A percentile compares a stretch with the other conserved stretches of the same genome.
phyloP scores from a whole-genome alignment of 2,329 filamentous ascomycete genomes.

The Epichloe typhina region DNA sequence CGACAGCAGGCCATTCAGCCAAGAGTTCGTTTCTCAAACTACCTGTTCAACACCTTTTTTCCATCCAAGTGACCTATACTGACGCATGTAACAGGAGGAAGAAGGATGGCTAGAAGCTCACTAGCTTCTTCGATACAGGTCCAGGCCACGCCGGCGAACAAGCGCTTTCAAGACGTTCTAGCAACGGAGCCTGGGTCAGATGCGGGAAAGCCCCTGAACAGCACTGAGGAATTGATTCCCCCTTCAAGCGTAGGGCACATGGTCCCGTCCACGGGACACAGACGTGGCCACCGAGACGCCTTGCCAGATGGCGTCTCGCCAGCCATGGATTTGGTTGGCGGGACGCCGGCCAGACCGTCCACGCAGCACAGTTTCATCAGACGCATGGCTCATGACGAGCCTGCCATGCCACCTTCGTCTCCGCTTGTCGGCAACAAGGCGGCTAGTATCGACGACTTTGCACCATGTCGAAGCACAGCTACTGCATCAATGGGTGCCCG shows the following conservation, averaged over 20 bases:
- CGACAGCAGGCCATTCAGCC: conserved; percentile 29
- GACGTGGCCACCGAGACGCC: conserved; percentile 17
- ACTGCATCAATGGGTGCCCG: conserved; percentile 10
- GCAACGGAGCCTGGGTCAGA: conserved; percentile 16
- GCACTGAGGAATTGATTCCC: conserved; percentile 21
- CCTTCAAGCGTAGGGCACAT: conserved; percentile 25
- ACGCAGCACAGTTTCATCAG: conserved; percentile 16
- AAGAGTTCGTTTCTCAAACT: conserved; percentile 31
- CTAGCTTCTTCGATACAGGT: conserved; percentile 31
- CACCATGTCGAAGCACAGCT: conserved; percentile 7
- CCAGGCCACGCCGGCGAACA: conserved; percentile 44
- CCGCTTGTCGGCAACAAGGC: conserved; percentile 18
- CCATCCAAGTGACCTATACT: conserved; percentile 11
- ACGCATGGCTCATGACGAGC: conserved; percentile 14
- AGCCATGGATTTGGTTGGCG: conserved; percentile 16
- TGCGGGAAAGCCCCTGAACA: conserved; percentile 10
- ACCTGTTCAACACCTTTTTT: background rate
- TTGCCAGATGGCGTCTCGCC: conserved; percentile 19
- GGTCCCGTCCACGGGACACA: conserved; percentile 28
- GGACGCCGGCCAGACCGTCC: conserved; percentile 18
- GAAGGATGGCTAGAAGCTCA: conserved; percentile 32
- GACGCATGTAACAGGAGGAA: conserved; percentile 30
- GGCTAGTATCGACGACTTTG: conserved; percentile 6
- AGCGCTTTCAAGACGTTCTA: conserved; percentile 39
- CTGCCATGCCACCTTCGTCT: conserved; percentile 23